These are phyloP conservation scores for Lepidium didymum DNA, from an alignment of 345 rosid genomes.

Conservation along the genomic window DNA sequence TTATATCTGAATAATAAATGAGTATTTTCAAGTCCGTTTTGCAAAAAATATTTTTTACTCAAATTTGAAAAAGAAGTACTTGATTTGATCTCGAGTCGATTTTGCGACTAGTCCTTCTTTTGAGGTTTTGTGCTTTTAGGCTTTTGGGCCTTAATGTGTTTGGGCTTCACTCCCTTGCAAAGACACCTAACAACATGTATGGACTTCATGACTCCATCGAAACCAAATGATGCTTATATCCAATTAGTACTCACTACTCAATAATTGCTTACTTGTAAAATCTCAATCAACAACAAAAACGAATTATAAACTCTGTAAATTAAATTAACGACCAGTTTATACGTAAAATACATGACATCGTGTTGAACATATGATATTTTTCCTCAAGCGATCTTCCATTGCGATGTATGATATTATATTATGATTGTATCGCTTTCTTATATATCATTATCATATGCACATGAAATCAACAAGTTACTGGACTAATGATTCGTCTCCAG, in stretches of 20 bases:
- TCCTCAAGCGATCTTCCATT: neutral
- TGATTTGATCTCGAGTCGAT: too few species aligned
- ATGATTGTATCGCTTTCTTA: neutral
- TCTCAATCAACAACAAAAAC: neutral
- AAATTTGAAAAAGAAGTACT: too few species aligned
- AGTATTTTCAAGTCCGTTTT: neutral
- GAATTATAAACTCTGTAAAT: neutral
- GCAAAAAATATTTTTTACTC: neutral
- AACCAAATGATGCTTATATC: neutral
- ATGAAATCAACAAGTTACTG: constrained; percentile 14
- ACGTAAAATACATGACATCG: neutral
- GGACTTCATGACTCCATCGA: neutral
- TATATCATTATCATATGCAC: neutral
- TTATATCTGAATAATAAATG: neutral
- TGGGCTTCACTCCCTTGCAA: neutral
- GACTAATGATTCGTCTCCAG: neutral
- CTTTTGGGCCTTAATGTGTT: neutral
- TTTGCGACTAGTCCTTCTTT: neutral
- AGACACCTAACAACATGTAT: neutral
- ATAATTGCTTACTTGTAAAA: neutral
- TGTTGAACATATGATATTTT: neutral
- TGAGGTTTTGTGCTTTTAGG: neutral
- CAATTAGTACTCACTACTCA: neutral
- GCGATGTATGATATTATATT: neutral
- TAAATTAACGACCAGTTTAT: neutral